phyloP scores from a whole-genome alignment of 1,139 yeast genomes.

The Diutina neorugosa region DNA sequence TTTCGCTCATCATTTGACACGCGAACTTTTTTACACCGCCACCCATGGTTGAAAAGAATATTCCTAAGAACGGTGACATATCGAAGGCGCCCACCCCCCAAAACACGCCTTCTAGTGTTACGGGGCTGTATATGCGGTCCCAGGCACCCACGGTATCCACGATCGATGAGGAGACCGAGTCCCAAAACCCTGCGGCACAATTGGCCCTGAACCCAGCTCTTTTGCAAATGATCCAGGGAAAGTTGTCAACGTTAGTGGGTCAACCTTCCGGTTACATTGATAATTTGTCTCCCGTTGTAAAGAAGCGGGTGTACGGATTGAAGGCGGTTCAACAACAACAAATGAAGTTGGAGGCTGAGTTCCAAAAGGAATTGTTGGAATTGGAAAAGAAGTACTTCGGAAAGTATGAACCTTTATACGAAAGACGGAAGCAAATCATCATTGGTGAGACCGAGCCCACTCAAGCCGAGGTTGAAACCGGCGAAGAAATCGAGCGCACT shows the following conservation, averaged over 20 bases:
- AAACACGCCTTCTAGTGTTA: constrained; percentile 89
- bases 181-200: constrained; percentile 24
- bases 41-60: constrained; percentile 10
- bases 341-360: constrained; percentile 76
- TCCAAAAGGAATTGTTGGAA: constrained; percentile 79
- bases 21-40: neutral
- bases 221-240: constrained; percentile 81
- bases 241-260: constrained; percentile 76
- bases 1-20: neutral
- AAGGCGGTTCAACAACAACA: constrained; percentile 78
- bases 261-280: constrained; percentile 80
- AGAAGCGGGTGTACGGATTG: constrained; percentile 69
- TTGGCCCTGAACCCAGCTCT: constrained; percentile 66
- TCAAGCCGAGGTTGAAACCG: constrained; percentile 63
- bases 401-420: constrained; percentile 68
- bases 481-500: constrained; percentile 51
- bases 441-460: constrained; percentile 70
- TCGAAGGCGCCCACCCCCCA: constrained; percentile 98
- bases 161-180: constrained; percentile 52
- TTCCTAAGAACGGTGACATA: constrained; percentile 61
- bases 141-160: constrained; percentile 70
- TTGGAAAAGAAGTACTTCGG: constrained; percentile 72
- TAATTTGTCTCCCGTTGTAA: constrained; percentile 60
- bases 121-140: constrained; percentile 60
- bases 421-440: constrained; percentile 61